Evolutionary conservation across 768 basidiomycete species (phyloP).

Genomic region (Lenzites betulinus): DNA sequence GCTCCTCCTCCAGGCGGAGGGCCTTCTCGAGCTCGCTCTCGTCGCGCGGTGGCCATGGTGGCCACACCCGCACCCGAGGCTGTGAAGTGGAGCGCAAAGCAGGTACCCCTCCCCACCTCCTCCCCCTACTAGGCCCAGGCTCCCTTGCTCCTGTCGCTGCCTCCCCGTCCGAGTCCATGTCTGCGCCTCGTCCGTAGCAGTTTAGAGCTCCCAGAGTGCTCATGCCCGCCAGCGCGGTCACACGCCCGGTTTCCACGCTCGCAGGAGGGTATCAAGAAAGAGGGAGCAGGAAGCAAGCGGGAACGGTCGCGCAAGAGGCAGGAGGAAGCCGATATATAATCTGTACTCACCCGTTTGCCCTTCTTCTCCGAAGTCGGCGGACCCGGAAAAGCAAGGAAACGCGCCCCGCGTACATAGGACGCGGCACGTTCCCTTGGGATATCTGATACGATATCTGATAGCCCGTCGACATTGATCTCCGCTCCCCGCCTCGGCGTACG

Average conservation of each 20-base stretch:
- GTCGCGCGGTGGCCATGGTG: conserved; percentile 34
- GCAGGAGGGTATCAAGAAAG: not conserved
- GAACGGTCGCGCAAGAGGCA: too few relatives aligned
- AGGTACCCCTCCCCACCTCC: not conserved
- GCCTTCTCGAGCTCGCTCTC: conserved; percentile 47
- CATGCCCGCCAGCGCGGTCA: not conserved
- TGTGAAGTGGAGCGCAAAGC: not conserved
- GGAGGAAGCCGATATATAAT: too few relatives aligned
- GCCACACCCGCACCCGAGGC: conserved; percentile 26
- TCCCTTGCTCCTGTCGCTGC: not conserved
- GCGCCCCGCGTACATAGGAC: not conserved
- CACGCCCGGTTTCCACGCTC: not conserved
- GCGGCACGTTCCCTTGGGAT: conserved; percentile 5
- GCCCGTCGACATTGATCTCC: not conserved
- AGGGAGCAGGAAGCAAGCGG: not conserved
- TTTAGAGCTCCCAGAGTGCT: not conserved
- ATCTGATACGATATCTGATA: conserved; percentile 11
- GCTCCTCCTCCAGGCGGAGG: conserved; percentile 45
- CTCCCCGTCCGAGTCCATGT: not conserved
- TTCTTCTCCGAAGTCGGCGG: not conserved
- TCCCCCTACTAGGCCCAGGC: not conserved
- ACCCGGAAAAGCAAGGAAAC: not conserved
- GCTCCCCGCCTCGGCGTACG: too few relatives aligned
- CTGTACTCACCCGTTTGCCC: too few relatives aligned
- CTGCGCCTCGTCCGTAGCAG: not conserved